Conservation (phyloP, 345 rosid species). For the Clausena lansium region DNA sequence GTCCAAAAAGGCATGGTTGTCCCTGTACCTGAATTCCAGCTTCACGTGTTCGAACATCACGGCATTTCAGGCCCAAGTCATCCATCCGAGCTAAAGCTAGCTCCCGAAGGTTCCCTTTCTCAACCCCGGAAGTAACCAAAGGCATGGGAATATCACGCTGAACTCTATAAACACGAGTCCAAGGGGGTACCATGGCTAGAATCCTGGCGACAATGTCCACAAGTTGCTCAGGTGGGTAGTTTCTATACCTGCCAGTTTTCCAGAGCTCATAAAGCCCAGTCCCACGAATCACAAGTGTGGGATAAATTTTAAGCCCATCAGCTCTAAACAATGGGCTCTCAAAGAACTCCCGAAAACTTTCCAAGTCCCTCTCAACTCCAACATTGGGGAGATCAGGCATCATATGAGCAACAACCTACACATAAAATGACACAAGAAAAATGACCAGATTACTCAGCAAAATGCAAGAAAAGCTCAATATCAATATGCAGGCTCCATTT, state of each 20-base stretch:
- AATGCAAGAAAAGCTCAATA: neutral
- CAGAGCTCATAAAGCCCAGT: conserved; percentile 97
- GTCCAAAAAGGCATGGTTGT: neutral
- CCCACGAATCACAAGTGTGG: conserved; percentile 98
- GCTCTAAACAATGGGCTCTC: conserved; percentile 96
- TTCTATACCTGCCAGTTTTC: conserved; percentile 99
- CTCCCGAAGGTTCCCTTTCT: conserved; percentile 98
- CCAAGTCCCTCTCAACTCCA: conserved; percentile 95
- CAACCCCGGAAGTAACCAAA: conserved; percentile 97
- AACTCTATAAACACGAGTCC: conserved; percentile 99
- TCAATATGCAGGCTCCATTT: neutral
- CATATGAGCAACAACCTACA: conserved; percentile 98
- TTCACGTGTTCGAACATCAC: conserved; percentile 97
- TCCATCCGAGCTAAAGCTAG: conserved; percentile 96
- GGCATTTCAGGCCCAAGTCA: conserved; percentile 95
- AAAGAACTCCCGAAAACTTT: conserved; percentile 92
- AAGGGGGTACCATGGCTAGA: conserved; percentile 98
- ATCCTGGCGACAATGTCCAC: conserved; percentile 97
- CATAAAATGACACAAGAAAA: neutral
- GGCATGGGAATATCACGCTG: conserved; percentile 99
- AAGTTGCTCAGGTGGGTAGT: conserved; percentile 97
- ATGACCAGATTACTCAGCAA: neutral
- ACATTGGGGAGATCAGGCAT: conserved; percentile 99
- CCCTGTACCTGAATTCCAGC: conserved; percentile 90
- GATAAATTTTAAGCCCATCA: conserved; percentile 97